These are phyloP conservation scores for Alternaria conjuncta DNA, from an alignment of 2,329 filamentous ascomycete genomes.

Conservation along the genomic window DNA sequence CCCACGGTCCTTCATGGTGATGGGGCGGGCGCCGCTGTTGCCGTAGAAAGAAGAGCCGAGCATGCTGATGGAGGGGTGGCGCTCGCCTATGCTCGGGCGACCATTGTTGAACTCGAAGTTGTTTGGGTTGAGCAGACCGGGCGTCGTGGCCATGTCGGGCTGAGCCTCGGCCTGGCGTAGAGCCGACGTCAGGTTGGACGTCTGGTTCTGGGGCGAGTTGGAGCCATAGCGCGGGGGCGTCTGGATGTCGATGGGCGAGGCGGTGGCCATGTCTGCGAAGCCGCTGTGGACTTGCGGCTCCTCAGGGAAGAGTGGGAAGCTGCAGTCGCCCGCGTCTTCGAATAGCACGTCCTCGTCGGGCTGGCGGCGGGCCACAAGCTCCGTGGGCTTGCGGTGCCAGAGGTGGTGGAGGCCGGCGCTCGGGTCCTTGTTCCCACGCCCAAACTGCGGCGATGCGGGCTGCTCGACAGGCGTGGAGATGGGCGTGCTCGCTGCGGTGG, in stretches of 20 bases:
- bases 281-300: constrained; percentile 30
- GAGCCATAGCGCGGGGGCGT: constrained; percentile 61
- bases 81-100: constrained; percentile 48
- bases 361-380: constrained; percentile 39
- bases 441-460: constrained; percentile 51
- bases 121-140: constrained; percentile 52
- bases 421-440: constrained; percentile 51
- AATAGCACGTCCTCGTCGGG: constrained; percentile 48
- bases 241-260: constrained; percentile 66
- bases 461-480: constrained; percentile 50
- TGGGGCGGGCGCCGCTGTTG: constrained; percentile 62
- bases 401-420: constrained; percentile 45
- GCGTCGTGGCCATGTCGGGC: constrained; percentile 39
- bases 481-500: constrained; percentile 60
- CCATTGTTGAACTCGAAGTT: constrained; percentile 39
- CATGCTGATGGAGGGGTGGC: constrained; percentile 62
- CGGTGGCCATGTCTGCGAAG: constrained; percentile 57
- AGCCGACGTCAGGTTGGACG: constrained; percentile 68
- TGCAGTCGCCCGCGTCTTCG: constrained; percentile 51
- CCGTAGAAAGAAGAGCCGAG: constrained; percentile 60
- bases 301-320: constrained; percentile 48
- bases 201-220: constrained; percentile 66
- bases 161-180: constrained; percentile 58
- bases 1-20: constrained; percentile 64
- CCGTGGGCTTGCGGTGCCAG: constrained; percentile 54